Evolutionary conservation across 2,329 filamentous ascomycete species (phyloP).

Genomic region (Pseudogymnoascus sp.): DNA sequence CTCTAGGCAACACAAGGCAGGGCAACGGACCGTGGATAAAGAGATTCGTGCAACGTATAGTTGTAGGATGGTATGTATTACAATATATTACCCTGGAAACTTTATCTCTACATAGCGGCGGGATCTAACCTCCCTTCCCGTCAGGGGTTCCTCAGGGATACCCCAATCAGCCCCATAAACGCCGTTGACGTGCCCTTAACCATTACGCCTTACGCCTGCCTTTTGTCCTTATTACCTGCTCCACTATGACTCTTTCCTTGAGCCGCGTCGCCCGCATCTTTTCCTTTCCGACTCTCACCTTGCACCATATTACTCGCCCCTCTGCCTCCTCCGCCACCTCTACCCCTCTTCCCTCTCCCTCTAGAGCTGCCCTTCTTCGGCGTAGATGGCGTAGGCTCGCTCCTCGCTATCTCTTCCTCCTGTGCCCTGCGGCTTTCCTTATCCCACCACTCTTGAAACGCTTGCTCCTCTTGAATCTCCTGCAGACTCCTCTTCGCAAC

Average conservation of each 20-base stretch:
- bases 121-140: constrained; percentile 1
- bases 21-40: not conserved
- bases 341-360: not conserved
- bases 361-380: not conserved
- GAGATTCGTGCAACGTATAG: not conserved
- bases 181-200: not conserved
- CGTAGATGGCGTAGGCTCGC: constrained; percentile 9
- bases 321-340: not conserved
- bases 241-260: not conserved
- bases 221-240: not conserved
- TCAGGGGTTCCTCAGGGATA: not conserved
- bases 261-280: not conserved
- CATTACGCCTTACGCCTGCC: not conserved
- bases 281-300: not conserved
- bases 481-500: constrained; percentile 81
- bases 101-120: constrained; percentile 6
- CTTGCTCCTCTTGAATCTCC: constrained; percentile 94
- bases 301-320: not conserved
- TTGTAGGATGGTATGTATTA: not conserved
- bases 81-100: constrained; percentile 1
- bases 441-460: constrained; percentile 96
- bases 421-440: constrained; percentile 69
- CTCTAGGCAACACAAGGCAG: not conserved
- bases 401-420: constrained; percentile 33
- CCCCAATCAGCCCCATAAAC: not conserved